These are phyloP conservation scores for Neospermospora avenae DNA, from an alignment of 2,329 filamentous ascomycete species.

Conservation along the genomic window DNA sequence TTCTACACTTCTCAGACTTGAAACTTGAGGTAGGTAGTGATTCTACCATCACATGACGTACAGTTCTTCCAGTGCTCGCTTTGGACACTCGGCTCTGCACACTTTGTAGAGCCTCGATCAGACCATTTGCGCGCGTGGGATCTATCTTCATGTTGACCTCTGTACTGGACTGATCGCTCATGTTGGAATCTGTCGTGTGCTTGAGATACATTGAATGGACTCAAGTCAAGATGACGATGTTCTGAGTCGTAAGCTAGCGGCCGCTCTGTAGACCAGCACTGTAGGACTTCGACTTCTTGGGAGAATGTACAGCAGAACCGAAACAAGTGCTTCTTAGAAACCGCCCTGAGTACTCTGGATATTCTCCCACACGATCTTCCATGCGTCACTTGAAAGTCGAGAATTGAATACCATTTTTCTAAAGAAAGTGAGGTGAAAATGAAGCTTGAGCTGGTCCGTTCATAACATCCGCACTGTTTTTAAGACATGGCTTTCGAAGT, in stretches of 20 bases:
- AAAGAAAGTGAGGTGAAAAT: no score
- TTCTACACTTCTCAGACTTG: neutral
- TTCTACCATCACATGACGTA: constrained; percentile 42
- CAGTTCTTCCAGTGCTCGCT: constrained; percentile 51
- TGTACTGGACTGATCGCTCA: neutral
- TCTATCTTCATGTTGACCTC: constrained; percentile 54
- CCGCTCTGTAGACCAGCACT: neutral
- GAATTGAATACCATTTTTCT: no score
- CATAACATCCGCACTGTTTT: no score
- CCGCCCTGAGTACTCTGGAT: no score
- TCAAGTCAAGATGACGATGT: neutral
- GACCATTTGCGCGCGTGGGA: constrained; percentile 56
- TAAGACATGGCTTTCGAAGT: no score
- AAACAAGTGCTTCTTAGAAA: no score
- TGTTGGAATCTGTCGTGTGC: neutral
- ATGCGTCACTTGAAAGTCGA: no score
- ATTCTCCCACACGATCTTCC: no score
- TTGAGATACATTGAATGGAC: neutral
- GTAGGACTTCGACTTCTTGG: no score
- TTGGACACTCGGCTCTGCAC: constrained; percentile 57
- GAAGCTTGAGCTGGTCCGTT: no score
- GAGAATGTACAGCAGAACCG: no score
- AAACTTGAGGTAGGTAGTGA: neutral
- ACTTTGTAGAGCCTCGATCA: constrained; percentile 58
- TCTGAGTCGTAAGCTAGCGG: neutral